These are phyloP conservation scores for Leccinum pachyderme DNA, from an alignment of 1,284 basidiomycete species.

Conservation along the genomic window DNA sequence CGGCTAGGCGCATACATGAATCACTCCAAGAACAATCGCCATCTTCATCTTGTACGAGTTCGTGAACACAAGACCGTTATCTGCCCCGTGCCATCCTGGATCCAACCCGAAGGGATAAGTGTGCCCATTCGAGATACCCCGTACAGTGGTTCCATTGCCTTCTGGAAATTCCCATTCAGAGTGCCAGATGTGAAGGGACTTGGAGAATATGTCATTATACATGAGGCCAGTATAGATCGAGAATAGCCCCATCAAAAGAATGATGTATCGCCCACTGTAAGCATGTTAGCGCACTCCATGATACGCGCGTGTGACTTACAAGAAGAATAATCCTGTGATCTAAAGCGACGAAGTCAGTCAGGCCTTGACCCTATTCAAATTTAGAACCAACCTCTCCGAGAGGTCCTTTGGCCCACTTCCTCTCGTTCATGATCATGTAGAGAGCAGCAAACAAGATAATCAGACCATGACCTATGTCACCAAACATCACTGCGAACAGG, in stretches of 20 bases:
- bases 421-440: constrained; percentile 86
- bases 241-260: constrained; percentile 95
- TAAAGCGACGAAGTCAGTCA: constrained; percentile 34
- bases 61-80: constrained; percentile 91
- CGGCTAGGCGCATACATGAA: constrained; percentile 68
- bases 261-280: constrained; percentile 92
- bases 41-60: constrained; percentile 99
- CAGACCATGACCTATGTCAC: constrained; percentile 95
- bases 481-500: constrained; percentile 99
- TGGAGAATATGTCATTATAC: constrained; percentile 99
- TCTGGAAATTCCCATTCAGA: constrained; percentile 88
- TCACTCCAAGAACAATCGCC: constrained; percentile 95
- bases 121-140: constrained; percentile 58
- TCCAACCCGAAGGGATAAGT: constrained; percentile 94
- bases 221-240: constrained; percentile 96
- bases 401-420: constrained; percentile 71
- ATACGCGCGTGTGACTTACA: constrained; percentile 51
- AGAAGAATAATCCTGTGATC: constrained; percentile 92
- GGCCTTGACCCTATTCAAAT: not conserved
- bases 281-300: constrained; percentile 15
- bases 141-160: constrained; percentile 40
- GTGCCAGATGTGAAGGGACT: constrained; percentile 83
- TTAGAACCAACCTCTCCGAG: constrained; percentile 70
- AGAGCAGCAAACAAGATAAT: constrained; percentile 79
- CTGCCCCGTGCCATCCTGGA: constrained; percentile 92